phyloP scores from a whole-genome alignment of 2,329 filamentous ascomycete genomes.

The Talaromyces atroroseus region DNA sequence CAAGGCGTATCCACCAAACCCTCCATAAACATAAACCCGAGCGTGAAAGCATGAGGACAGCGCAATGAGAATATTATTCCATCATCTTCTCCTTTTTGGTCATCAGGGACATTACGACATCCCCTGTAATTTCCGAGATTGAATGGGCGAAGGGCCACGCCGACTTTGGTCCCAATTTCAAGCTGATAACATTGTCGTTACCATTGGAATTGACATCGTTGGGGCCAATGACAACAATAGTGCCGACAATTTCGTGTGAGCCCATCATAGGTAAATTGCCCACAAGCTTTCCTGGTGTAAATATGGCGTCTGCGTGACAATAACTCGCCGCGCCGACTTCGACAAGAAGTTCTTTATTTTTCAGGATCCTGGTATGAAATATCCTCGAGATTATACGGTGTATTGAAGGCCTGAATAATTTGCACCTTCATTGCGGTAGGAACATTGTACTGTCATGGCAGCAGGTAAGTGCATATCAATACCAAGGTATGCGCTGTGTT shows the following conservation, averaged over 20 bases:
- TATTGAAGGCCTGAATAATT: slow-evolving; percentile 18
- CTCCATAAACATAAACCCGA: slow-evolving; percentile 13
- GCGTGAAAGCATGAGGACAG: slow-evolving; percentile 7
- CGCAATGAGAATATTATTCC: slow-evolving; percentile 3
- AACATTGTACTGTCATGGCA: neutral
- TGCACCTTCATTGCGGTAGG: slow-evolving; percentile 17
- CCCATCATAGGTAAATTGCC: slow-evolving; percentile 40
- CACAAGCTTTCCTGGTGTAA: slow-evolving; percentile 31
- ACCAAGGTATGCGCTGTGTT: too few species aligned
- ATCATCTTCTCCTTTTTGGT: neutral
- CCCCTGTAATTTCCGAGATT: slow-evolving; percentile 14
- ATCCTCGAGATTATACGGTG: slow-evolving; percentile 18
- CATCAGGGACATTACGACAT: slow-evolving; percentile 9
- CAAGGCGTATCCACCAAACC: slow-evolving; percentile 19
- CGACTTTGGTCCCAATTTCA: neutral
- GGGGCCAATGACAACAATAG: slow-evolving; percentile 27
- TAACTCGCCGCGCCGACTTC: slow-evolving; percentile 45
- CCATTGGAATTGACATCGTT: neutral
- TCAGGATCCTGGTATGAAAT: slow-evolving; percentile 36
- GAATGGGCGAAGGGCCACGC: neutral
- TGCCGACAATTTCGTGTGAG: slow-evolving; percentile 45
- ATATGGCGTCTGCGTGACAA: slow-evolving; percentile 41
- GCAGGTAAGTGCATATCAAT: too few species aligned
- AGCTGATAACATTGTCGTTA: neutral
- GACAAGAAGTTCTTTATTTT: slow-evolving; percentile 41